Percentiles rank a stretch among this genome's conserved stretches.
Evolutionary conservation across 2,329 filamentous ascomycete genomes (phyloP).

Genomic region (Claviceps sorghi): DNA sequence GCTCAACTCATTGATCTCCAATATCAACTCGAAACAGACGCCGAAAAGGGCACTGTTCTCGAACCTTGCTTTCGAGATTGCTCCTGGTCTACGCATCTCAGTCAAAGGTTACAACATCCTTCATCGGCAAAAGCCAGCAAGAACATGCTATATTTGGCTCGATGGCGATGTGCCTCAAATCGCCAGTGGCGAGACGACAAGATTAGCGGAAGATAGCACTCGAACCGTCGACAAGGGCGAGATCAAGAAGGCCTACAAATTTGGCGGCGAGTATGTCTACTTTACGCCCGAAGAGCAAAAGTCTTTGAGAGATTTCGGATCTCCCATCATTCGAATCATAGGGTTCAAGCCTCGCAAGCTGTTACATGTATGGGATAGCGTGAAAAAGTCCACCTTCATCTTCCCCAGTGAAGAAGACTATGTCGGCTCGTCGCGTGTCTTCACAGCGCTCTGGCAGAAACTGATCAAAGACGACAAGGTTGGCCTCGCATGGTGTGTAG

Average conservation of each 20-base stretch:
- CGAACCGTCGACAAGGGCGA: slow-evolving; percentile 66
- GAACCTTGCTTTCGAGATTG: slow-evolving; percentile 74
- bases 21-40: slow-evolving; percentile 79
- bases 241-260: slow-evolving; percentile 86
- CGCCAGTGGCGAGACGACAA: slow-evolving; percentile 56
- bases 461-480: slow-evolving; percentile 66
- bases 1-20: slow-evolving; percentile 66
- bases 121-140: slow-evolving; percentile 65
- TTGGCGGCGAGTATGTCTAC: slow-evolving; percentile 76
- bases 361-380: slow-evolving; percentile 70
- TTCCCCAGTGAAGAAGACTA: slow-evolving; percentile 86
- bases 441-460: slow-evolving; percentile 81
- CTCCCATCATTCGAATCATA: slow-evolving; percentile 72
- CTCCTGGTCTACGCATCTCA: slow-evolving; percentile 69
- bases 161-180: slow-evolving; percentile 77
- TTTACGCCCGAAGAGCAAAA: slow-evolving; percentile 78
- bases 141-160: slow-evolving; percentile 78
- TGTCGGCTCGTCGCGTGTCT: slow-evolving; percentile 82
- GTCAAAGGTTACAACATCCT: slow-evolving; percentile 88
- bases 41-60: slow-evolving; percentile 77
- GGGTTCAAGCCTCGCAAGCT: slow-evolving; percentile 75
- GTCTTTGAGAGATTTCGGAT: slow-evolving; percentile 62
- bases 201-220: slow-evolving; percentile 63
- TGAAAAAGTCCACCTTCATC: slow-evolving; percentile 79
- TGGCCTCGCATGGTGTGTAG: slow-evolving; percentile 78